These are phyloP conservation scores for Aspergillus sp. DNA, from an alignment of 2,329 filamentous ascomycete genomes.

Conservation along the genomic window DNA sequence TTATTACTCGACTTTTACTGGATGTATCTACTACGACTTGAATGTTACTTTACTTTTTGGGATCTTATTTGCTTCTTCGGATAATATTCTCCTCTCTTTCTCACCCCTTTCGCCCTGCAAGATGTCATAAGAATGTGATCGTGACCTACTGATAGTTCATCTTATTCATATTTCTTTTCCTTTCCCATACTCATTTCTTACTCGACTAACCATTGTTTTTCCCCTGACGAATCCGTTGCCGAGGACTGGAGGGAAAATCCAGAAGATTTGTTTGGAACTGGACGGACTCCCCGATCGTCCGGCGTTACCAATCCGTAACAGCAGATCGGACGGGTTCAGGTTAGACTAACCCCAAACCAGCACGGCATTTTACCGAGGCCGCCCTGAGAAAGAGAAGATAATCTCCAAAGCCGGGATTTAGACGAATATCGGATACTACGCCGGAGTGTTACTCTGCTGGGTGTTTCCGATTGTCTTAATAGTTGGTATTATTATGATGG, in stretches of 20 bases:
- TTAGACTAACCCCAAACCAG: constrained; percentile 10
- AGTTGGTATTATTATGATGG: not conserved
- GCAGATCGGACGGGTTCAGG: constrained; percentile 9
- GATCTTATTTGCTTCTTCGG: too few species aligned
- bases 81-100: too few species aligned
- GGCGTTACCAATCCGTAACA: not conserved
- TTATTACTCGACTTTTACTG: too few species aligned
- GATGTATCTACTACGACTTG: too few species aligned
- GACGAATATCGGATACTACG: constrained; percentile 10
- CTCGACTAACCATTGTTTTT: not conserved
- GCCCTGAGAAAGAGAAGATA: not conserved
- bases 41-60: too few species aligned
- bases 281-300: not conserved
- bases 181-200: too few species aligned
- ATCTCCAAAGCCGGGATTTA: not conserved
- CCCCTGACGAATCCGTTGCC: not conserved
- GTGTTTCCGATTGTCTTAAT: not conserved
- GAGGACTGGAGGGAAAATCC: not conserved
- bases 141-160: too few species aligned
- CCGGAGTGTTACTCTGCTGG: not conserved
- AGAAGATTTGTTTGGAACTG: not conserved
- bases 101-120: too few species aligned
- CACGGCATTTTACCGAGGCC: constrained; percentile 19
- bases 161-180: too few species aligned
- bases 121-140: too few species aligned